Base-by-base conservation (phyloP, 805 yeast genomes). In the Teunomyces barrocoloradensis region DNA sequence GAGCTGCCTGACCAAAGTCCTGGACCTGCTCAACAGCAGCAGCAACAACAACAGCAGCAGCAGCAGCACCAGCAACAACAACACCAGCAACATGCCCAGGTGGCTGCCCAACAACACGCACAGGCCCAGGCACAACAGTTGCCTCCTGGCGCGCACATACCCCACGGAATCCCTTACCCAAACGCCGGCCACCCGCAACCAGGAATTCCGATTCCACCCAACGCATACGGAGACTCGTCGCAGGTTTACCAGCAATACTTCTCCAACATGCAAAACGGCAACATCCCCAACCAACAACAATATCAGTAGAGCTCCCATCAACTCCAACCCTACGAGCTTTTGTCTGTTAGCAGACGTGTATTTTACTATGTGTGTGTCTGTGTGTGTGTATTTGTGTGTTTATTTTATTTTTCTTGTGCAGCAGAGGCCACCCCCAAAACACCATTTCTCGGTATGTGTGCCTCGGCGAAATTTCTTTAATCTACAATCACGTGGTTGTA, bases 211-310 rank as follows among this genome's bases (percentile, higher is more conserved):
- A 66, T 75, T 58, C 77, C 79, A 47, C 66, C 74, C 21, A 73
- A 68, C 55, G 73, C 75, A 42, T 79, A 77, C 53, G 65, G 77
- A 52, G 79, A 77, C 54, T 77, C 79, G 42, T 81, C 79, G 53
- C 58, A 53, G 47, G 85, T 80, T 45, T 82, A 82, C 56, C 83
- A 81, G 64, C 85, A 81, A 54, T 83, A 82, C 64, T 80, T 83
- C 59, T 75, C 78, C 53, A 79, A 74, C 54, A 74, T 78, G 63
- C 79, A 77, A 62, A 74, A 78, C 48, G 74, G 74, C 42, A 71
- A 68, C 60, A 60, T 72, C 48, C 76, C 70, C 42, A 73, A 72
- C 61, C 77, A 73, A 53, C 85, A 79, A 62, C 85, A 79, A 63
- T 78, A 77, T 57, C 84, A 80, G 61, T 79, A 68, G 27, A 68